phyloP scores from a whole-genome alignment of 352 stramenopile genomes.

The Globisporangium parvum region DNA sequence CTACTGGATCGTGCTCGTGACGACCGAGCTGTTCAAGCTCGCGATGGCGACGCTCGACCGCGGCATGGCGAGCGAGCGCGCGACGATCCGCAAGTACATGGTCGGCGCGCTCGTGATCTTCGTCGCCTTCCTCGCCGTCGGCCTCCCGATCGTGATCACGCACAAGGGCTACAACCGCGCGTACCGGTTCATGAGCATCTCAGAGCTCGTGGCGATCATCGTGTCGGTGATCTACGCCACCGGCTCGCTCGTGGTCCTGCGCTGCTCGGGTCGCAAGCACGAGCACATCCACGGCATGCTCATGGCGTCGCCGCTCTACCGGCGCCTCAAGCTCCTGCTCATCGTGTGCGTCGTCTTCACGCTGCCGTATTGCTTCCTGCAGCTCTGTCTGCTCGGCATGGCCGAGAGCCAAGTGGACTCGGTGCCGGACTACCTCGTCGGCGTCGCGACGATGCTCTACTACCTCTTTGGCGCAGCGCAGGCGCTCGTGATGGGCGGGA shows the following conservation, averaged over 20 bases:
- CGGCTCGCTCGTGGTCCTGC: constrained; percentile 31
- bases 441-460: constrained; percentile 52
- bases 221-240: constrained; percentile 41
- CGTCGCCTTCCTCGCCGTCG: constrained; percentile 23
- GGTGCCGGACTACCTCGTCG: constrained; percentile 50
- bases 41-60: constrained; percentile 53
- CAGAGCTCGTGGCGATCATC: constrained; percentile 41
- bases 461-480: constrained; percentile 59
- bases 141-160: constrained; percentile 32
- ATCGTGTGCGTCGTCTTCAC: constrained; percentile 62
- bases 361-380: constrained; percentile 44
- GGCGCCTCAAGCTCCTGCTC: constrained; percentile 53
- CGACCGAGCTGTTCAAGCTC: constrained; percentile 52
- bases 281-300: constrained; percentile 67
- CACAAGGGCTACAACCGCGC: constrained; percentile 46
- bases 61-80: constrained; percentile 37
- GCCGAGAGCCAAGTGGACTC: constrained; percentile 29
- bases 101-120: constrained; percentile 26
- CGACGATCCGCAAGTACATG: constrained; percentile 43
- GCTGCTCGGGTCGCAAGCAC: constrained; percentile 47
- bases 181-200: constrained; percentile 48
- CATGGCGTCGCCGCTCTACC: constrained; percentile 61
- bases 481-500: constrained; percentile 18
- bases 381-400: constrained; percentile 40
- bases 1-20: constrained; percentile 63